phyloP scores from a whole-genome alignment of 2,329 filamentous ascomycete genomes.

The Colletotrichum sp. region DNA sequence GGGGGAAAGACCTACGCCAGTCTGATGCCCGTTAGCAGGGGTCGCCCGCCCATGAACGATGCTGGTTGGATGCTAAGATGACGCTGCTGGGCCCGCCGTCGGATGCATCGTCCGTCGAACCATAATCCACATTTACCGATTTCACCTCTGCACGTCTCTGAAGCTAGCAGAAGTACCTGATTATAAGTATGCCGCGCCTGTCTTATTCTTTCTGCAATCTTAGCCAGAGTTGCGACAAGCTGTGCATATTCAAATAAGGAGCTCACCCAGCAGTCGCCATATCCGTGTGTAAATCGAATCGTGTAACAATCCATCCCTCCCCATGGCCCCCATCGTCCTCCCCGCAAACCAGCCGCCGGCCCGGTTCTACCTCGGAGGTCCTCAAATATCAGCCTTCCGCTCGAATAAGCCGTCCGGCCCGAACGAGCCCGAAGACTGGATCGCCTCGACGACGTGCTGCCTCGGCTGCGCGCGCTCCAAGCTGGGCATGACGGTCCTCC shows the following conservation, averaged over 20 bases:
- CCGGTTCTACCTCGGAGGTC: not conserved
- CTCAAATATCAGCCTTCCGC: not conserved
- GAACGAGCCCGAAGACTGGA: not conserved
- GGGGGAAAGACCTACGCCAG: not conserved
- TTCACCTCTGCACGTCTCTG: not conserved
- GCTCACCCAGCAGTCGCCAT: not conserved
- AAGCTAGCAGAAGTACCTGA: not conserved
- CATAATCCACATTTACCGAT: not conserved
- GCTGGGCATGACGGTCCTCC: not conserved
- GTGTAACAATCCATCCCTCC: not conserved
- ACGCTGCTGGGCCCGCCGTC: not conserved
- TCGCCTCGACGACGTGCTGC: not conserved
- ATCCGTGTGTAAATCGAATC: not conserved
- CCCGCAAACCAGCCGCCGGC: not conserved
- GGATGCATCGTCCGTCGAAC: not conserved
- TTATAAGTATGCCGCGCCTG: not conserved
- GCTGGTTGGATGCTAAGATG: not conserved
- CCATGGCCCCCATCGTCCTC: not conserved
- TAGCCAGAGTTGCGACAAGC: too few relatives aligned
- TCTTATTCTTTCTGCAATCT: too few relatives aligned
- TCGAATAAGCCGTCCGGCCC: not conserved
- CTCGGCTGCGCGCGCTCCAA: not conserved
- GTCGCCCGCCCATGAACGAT: not conserved
- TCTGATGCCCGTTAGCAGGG: not conserved
- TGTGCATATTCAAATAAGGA: accelerated